These are phyloP conservation scores for Petasospora fabianii DNA, from an alignment of 1,139 yeast genomes.

Conservation along the genomic window DNA sequence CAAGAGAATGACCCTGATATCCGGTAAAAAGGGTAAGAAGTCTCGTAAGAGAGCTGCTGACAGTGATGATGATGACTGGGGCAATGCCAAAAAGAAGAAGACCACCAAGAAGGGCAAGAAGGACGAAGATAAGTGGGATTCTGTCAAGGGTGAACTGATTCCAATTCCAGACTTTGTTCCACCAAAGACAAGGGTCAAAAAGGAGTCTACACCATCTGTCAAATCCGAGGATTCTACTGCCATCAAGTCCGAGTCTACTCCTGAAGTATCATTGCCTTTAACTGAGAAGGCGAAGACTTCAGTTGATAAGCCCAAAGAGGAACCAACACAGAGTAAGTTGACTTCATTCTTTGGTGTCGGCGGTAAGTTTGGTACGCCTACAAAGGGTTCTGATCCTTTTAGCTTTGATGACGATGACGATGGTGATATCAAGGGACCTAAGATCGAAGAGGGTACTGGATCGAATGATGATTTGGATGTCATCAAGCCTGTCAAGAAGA, in stretches of 20 bases:
- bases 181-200: slow-evolving; percentile 24
- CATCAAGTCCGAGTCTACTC: slow-evolving; percentile 3
- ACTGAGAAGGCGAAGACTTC: slow-evolving; percentile 1
- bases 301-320: slow-evolving; percentile 15
- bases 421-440: not conserved
- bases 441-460: slow-evolving; percentile 2
- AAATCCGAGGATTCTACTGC: slow-evolving; percentile 12
- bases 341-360: slow-evolving; percentile 25
- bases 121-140: slow-evolving; percentile 20
- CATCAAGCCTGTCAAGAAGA: slow-evolving; percentile 7
- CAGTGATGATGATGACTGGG: slow-evolving; percentile 27
- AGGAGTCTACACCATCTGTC: slow-evolving; percentile 19
- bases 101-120: slow-evolving; percentile 25
- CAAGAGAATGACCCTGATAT: slow-evolving; percentile 32
- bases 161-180: slow-evolving; percentile 25
- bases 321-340: slow-evolving; percentile 19
- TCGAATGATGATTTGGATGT: slow-evolving; percentile 14
- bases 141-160: slow-evolving; percentile 23
- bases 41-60: slow-evolving; percentile 29
- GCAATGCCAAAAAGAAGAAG: slow-evolving; percentile 13
- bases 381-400: slow-evolving; percentile 12
- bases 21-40: slow-evolving; percentile 28
- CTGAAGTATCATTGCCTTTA: slow-evolving; percentile 1
- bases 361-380: slow-evolving; percentile 29
- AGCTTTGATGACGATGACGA: slow-evolving; percentile 25